A percentile compares a stretch with the other conserved stretches of the same genome.
Evolutionary conservation across 1,284 basidiomycete species (phyloP).

Genomic region (Takashimella koratensis): DNA sequence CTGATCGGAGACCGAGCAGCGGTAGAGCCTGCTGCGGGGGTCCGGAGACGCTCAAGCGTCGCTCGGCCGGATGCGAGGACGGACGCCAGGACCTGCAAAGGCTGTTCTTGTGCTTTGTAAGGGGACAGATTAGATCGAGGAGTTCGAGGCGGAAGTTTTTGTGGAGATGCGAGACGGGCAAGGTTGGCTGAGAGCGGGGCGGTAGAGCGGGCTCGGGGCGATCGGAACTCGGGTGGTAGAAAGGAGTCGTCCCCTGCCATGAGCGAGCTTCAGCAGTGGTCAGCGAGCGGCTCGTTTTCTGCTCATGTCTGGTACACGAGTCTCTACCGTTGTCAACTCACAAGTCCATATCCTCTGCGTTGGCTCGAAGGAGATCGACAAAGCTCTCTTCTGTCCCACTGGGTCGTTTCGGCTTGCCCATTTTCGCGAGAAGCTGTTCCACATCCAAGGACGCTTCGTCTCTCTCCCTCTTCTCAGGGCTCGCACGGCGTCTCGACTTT

Average conservation of each 20-base stretch:
- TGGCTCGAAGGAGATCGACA: slow-evolving; percentile 7
- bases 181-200: neutral
- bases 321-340: neutral
- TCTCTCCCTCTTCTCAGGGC: neutral
- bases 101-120: neutral
- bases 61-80: neutral
- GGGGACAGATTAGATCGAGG: neutral
- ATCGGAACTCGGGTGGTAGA: neutral
- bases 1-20: neutral
- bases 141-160: neutral
- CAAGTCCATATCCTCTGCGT: neutral
- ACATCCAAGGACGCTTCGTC: slow-evolving; percentile 36
- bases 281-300: too few species aligned
- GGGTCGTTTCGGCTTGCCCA: slow-evolving; percentile 28
- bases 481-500: too few species aligned
- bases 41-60: neutral
- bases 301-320: too few species aligned
- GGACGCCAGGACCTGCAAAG: neutral
- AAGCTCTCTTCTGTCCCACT: slow-evolving; percentile 42
- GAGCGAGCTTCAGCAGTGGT: neutral
- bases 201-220: neutral
- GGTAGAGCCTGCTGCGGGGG: neutral
- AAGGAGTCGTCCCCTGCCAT: neutral
- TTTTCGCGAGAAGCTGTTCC: slow-evolving; percentile 28
- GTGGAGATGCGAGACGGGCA: neutral